A percentile compares a stretch with the other conserved stretches of the same genome.
phyloP scores from a whole-genome alignment of 257 asterid genomes.

The Ehretia macrophylla region DNA sequence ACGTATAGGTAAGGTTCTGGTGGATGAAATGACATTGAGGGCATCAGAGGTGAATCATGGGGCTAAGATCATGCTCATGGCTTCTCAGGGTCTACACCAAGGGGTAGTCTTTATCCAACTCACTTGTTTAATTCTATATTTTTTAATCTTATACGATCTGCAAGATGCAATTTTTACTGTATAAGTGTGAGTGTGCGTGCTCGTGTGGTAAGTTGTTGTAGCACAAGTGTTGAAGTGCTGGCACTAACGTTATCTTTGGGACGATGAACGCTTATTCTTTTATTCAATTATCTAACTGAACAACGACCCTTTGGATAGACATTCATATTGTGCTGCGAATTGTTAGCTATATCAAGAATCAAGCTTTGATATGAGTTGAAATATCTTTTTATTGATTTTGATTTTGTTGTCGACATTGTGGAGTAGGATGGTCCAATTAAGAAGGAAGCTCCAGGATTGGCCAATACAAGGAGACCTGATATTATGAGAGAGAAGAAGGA shows the following conservation, averaged over 20 bases:
- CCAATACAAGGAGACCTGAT: slow-evolving; percentile 29
- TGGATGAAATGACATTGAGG: slow-evolving; percentile 56
- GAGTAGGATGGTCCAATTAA: slow-evolving; percentile 67
- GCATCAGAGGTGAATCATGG: slow-evolving; percentile 49
- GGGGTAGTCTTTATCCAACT: slow-evolving; percentile 47
- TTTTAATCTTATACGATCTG: background rate
- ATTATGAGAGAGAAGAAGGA: slow-evolving; percentile 25
- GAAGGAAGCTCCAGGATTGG: slow-evolving; percentile 35
- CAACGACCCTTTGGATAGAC: background rate
- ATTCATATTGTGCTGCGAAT: background rate
- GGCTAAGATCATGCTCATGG: slow-evolving; percentile 88
- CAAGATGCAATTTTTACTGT: background rate
- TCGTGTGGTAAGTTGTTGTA: too few relatives aligned
- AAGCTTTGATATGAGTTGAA: background rate
- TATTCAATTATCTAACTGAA: too few relatives aligned
- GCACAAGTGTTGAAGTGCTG: too few relatives aligned
- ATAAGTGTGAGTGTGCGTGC: too few relatives aligned
- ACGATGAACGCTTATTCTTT: too few relatives aligned
- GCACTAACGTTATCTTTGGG: too few relatives aligned
- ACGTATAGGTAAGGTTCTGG: slow-evolving; percentile 52
- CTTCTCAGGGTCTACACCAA: slow-evolving; percentile 87
- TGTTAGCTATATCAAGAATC: background rate
- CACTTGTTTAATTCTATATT: background rate
- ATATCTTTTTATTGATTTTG: background rate
- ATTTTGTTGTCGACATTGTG: background rate